Conservation (phyloP, 169 alveolate genomes). For the Cyclospora cayetanensis region DNA sequence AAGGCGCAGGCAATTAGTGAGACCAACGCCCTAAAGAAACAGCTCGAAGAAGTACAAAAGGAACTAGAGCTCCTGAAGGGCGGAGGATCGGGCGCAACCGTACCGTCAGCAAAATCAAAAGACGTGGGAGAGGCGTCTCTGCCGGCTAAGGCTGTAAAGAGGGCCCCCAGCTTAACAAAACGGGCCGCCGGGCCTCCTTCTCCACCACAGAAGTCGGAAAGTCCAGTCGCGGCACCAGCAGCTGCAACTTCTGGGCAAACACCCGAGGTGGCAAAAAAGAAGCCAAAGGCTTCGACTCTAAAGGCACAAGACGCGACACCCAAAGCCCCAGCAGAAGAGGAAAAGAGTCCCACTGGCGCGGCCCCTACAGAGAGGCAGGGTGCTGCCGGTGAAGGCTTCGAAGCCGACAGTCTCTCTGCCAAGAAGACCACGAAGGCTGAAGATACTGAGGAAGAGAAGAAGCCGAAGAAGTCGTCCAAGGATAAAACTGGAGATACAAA, state of each 20-base stretch:
- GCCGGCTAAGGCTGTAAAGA: not conserved
- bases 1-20: constrained; percentile 22
- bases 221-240: not conserved
- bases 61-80: constrained; percentile 43
- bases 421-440: not conserved
- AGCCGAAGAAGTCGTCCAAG: constrained; percentile 24
- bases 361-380: too few species aligned
- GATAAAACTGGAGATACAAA: not conserved
- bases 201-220: not conserved
- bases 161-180: constrained; percentile 40
- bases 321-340: not conserved
- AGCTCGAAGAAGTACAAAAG: constrained; percentile 28
- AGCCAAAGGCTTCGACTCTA: not conserved
- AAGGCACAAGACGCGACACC: not conserved
- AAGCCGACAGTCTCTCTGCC: too few species aligned
- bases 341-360: not conserved
- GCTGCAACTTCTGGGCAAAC: not conserved
- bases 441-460: not conserved
- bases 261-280: not conserved
- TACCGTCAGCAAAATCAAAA: not conserved
- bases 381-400: too few species aligned
- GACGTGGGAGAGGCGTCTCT: not conserved
- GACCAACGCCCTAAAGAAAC: constrained; percentile 27
- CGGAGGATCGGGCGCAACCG: not conserved
- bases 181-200: constrained; percentile 46